A percentile compares a stretch with the other conserved stretches of the same genome.
phyloP scores from a whole-genome alignment of 169 alveolate species.

The Plasmodium knowlesi region DNA sequence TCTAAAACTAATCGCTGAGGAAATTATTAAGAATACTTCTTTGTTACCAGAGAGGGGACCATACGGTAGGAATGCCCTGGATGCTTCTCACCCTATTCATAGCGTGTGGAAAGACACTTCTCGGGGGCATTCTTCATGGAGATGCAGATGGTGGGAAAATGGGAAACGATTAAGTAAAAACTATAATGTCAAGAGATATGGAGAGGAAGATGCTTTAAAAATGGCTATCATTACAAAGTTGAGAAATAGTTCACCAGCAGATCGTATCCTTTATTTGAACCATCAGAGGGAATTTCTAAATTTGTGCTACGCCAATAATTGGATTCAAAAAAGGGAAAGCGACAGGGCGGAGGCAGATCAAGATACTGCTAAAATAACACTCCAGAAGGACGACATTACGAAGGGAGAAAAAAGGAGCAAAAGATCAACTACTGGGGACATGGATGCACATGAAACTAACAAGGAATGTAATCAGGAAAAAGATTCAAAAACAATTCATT shows the following conservation, averaged over 20 bases:
- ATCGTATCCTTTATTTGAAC: conserved; percentile 79
- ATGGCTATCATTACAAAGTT: conserved; percentile 86
- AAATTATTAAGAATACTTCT: conserved; percentile 78
- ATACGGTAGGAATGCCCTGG: conserved; percentile 82
- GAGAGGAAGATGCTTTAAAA: conserved; percentile 83
- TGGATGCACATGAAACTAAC: background rate
- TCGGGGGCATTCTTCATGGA: conserved; percentile 86
- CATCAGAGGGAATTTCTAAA: conserved; percentile 82
- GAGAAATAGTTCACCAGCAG: conserved; percentile 83
- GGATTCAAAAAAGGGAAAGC: conserved; percentile 3
- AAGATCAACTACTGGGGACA: background rate
- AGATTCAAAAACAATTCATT: background rate
- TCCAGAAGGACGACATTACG: background rate
- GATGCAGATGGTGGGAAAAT: conserved; percentile 89
- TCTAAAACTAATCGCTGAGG: conserved; percentile 81
- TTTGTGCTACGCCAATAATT: conserved; percentile 36
- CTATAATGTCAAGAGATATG: conserved; percentile 85
- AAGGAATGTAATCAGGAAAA: background rate
- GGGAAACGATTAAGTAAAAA: conserved; percentile 85
- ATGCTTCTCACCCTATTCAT: conserved; percentile 84
- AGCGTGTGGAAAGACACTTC: conserved; percentile 86
- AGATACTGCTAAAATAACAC: background rate
- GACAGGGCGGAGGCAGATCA: background rate
- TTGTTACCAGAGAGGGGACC: conserved; percentile 82
- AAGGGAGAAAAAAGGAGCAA: background rate